A percentile compares a stretch with the other conserved stretches of the same genome.
Evolutionary conservation across 139 green algal genomes (phyloP).

Genomic region (Volvox reticuliferus): DNA sequence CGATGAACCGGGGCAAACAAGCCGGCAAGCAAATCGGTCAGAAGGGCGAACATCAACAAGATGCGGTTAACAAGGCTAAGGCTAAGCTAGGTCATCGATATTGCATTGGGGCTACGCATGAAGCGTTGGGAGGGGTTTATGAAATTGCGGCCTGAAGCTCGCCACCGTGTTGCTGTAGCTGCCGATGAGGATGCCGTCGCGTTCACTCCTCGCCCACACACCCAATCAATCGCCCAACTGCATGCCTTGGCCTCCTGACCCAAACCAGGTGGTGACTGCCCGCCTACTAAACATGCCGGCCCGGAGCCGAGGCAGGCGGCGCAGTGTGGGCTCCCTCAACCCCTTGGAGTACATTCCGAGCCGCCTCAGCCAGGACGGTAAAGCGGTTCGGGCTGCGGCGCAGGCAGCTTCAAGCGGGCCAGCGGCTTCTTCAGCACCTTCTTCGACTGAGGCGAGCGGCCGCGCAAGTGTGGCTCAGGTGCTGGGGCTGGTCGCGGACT

Average conservation of each 20-base stretch:
- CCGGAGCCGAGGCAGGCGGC: background rate
- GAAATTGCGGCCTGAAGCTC: too few species aligned
- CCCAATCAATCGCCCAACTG: background rate
- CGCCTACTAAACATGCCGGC: background rate
- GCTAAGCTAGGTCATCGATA: too few species aligned
- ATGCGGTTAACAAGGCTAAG: too few species aligned
- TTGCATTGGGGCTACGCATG: too few species aligned
- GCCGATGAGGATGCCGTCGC: too few species aligned
- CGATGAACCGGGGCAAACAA: too few species aligned
- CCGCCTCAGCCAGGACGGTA: slow-evolving; percentile 38
- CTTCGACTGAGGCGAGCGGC: background rate
- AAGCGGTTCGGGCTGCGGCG: background rate
- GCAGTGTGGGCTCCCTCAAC: background rate
- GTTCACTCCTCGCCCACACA: too few species aligned
- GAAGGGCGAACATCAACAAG: too few species aligned
- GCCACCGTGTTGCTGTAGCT: too few species aligned
- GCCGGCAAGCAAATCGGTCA: too few species aligned
- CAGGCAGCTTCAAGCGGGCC: background rate
- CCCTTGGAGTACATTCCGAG: slow-evolving; percentile 26
- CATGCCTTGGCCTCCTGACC: background rate
- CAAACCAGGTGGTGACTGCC: background rate
- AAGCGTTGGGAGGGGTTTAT: too few species aligned
- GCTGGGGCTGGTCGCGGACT: background rate
- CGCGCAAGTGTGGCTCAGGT: background rate
- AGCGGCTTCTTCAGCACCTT: too few species aligned